Evolutionary conservation across 306 rosid genomes (phyloP).

Genomic region (Cicer yamashitae): DNA sequence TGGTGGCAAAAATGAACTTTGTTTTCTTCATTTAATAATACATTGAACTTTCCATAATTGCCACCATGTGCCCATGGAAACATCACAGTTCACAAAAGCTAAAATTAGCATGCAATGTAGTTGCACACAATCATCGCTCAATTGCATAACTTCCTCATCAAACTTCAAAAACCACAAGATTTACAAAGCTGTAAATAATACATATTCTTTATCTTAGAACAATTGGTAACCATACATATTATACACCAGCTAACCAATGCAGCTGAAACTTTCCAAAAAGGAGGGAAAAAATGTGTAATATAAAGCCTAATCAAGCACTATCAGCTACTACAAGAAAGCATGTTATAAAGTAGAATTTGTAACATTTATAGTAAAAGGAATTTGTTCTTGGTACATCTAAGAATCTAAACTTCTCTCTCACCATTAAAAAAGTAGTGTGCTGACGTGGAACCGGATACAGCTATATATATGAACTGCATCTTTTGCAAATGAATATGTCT

Average conservation of each 20-base stretch:
- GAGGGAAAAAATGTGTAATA: slow-evolving; percentile 3
- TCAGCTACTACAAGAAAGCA: slow-evolving; percentile 34
- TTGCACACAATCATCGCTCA: slow-evolving; percentile 7
- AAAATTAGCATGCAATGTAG: slow-evolving; percentile 14
- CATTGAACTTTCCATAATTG: not conserved
- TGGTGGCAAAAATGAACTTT: too few relatives aligned
- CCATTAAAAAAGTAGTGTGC: slow-evolving; percentile 25
- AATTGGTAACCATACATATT: slow-evolving; percentile 29
- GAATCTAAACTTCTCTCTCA: slow-evolving; percentile 37
- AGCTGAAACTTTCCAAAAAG: slow-evolving; percentile 36
- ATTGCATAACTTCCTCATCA: slow-evolving; percentile 28
- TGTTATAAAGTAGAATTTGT: slow-evolving; percentile 25
- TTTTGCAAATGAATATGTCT: slow-evolving; percentile 36
- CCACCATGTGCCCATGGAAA: not conserved
- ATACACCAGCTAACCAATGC: slow-evolving; percentile 44
- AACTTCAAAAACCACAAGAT: slow-evolving; percentile 15
- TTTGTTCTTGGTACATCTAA: slow-evolving; percentile 37
- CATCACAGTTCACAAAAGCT: slow-evolving; percentile 8
- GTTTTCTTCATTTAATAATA: not conserved
- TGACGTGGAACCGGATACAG: slow-evolving; percentile 12
- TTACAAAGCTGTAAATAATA: slow-evolving; percentile 38
- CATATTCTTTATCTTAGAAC: slow-evolving; percentile 40
- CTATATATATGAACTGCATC: slow-evolving; percentile 36
- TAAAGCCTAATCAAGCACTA: slow-evolving; percentile 37
- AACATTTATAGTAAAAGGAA: slow-evolving; percentile 18